Evolutionary conservation across 1,139 yeast species (phyloP), one percentile per base, ranked within the genome.

Genomic region (Lodderomyces oxycetoniae): DNA sequence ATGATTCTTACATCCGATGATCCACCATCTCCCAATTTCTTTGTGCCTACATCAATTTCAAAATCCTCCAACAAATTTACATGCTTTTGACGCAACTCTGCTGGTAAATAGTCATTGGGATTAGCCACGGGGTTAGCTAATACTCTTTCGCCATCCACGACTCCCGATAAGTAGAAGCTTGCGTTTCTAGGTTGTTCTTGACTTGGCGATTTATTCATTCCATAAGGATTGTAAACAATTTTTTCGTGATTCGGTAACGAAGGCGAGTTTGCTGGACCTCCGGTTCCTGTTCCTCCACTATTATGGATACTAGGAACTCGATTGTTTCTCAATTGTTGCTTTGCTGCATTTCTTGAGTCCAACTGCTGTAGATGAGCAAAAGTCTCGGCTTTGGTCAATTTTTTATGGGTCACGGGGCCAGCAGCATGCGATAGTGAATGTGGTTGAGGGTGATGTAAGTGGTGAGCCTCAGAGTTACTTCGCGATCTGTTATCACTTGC

Each of bases 21-120:
- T 2, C 89, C 89, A 32, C 93, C 93, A 37, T 72, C 72, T 7
- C 91, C 93, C 40, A 83, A 55, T 35, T 70, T 71, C 33, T 66
- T 65, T 20, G 66, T 69, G 32, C 61, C 57, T 25, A 56, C 52
- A 31, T 76, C 77, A 24, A 81, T 67, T 36, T 69, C 74, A 50
- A 75, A 83, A 38, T 72, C 77, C 35, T 79, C 86, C 27, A 72
- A 61, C 38, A 83, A 57, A 34, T 72, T 67, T 14, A 71, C 61
- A 45, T 71, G 72, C 4, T 61, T 61, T 49, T 78, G 75, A 37
- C 71, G 61, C 42, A 75, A 64, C 5, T 71, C 74, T 0, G 53
- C 61, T 0, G 91, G 89, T 28, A 83, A 56, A 45, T 60, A 69
- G 26, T 73, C 76, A 53, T 83, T 82, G 3, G 93, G 93, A 47